Percentiles rank a stretch among this genome's conserved stretches.
phyloP scores from a whole-genome alignment of 2,329 filamentous ascomycete genomes.

The Epichloe coenophiala region DNA sequence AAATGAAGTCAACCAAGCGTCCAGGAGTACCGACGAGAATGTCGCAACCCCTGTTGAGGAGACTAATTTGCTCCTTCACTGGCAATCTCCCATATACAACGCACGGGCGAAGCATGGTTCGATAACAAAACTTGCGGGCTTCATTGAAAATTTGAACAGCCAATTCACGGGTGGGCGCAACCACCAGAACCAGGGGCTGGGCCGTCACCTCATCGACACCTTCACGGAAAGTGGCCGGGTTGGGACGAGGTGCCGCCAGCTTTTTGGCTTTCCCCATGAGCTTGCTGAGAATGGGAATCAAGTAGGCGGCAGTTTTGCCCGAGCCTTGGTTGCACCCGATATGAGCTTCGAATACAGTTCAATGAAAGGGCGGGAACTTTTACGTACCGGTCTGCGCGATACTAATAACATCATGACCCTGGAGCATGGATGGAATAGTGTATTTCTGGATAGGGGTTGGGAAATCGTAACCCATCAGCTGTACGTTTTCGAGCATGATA shows the following conservation, averaged over 20 bases:
- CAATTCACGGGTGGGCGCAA: constrained; percentile 79
- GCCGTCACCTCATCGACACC: constrained; percentile 44
- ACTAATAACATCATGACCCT: constrained; percentile 70
- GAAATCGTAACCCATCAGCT: constrained; percentile 52
- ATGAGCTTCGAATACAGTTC: not conserved
- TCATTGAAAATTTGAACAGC: constrained; percentile 94
- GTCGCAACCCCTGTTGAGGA: constrained; percentile 76
- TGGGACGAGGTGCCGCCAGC: constrained; percentile 64
- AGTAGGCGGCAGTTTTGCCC: constrained; percentile 87
- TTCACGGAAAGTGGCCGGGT: constrained; percentile 40
- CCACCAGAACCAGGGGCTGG: constrained; percentile 76
- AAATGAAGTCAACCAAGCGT: constrained; percentile 73
- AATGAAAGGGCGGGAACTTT: not conserved
- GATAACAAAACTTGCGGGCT: constrained; percentile 81
- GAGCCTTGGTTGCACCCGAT: constrained; percentile 47
- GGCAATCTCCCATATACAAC: constrained; percentile 86
- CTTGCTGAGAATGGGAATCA: constrained; percentile 78
- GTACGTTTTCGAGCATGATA: constrained; percentile 63
- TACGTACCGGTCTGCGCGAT: constrained; percentile 80
- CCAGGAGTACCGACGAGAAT: constrained; percentile 80
- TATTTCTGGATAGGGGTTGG: constrained; percentile 86
- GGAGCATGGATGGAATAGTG: constrained; percentile 64
- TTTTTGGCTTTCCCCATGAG: constrained; percentile 95
- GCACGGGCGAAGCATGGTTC: constrained; percentile 84
- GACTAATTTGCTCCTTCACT: constrained; percentile 50